Percentiles rank a stretch among this genome's conserved stretches.
These are phyloP conservation scores for Tritrichomonas foetus DNA, from an alignment of 208 protist genomes.

Conservation along the genomic window DNA sequence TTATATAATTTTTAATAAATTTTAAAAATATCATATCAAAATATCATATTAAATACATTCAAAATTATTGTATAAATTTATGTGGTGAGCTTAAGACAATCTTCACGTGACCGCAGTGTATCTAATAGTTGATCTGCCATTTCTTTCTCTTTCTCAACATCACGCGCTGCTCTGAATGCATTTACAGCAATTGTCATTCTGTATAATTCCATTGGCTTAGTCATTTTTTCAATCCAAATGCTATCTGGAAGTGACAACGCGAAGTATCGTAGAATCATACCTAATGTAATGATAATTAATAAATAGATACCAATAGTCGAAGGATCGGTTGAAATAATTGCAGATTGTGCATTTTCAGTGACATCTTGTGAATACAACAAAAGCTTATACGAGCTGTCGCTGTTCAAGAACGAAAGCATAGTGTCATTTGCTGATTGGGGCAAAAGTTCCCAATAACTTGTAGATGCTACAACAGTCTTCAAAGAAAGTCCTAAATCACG, in stretches of 20 bases:
- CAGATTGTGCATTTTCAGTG: too few relatives aligned
- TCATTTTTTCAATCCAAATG: slow-evolving; percentile 4
- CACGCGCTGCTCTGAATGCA: not conserved
- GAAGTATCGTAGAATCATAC: not conserved
- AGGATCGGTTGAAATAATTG: not conserved
- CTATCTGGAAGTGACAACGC: not conserved
- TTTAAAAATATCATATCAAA: too few relatives aligned
- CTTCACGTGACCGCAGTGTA: not conserved
- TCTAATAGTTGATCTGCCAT: not conserved
- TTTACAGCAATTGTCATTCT: not conserved
- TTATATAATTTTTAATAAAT: too few relatives aligned
- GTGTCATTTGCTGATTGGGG: too few relatives aligned
- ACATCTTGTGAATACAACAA: too few relatives aligned
- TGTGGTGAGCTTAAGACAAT: not conserved
- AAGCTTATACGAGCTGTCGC: too few relatives aligned
- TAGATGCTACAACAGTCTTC: too few relatives aligned
- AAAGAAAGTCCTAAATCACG: too few relatives aligned
- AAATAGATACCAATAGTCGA: not conserved
- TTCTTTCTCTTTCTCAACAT: not conserved
- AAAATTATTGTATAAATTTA: too few relatives aligned
- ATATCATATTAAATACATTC: too few relatives aligned
- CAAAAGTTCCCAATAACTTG: too few relatives aligned
- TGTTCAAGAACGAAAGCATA: too few relatives aligned
- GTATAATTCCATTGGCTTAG: not conserved
- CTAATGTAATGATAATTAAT: not conserved